phyloP scores from a whole-genome alignment of 1,284 basidiomycete species.

The Pseudozyma sp. region DNA sequence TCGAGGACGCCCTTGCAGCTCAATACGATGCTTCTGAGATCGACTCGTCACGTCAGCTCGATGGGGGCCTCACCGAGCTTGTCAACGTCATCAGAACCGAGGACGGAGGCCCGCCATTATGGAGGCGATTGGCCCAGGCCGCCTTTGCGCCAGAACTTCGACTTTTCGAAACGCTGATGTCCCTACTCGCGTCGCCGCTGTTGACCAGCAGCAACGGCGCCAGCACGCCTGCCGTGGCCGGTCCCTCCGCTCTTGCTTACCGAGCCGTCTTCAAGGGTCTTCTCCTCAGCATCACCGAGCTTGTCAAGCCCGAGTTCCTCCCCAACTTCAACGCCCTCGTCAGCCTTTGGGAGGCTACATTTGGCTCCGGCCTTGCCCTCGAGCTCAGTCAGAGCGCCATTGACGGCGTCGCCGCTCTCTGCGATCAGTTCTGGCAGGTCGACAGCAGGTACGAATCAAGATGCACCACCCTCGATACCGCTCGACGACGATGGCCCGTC shows the following conservation, averaged over 20 bases:
- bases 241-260: conserved; percentile 83
- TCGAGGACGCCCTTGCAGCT: conserved; percentile 61
- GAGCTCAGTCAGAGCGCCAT: conserved; percentile 43
- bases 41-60: conserved; percentile 44
- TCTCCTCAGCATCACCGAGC: conserved; percentile 77
- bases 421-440: conserved; percentile 80
- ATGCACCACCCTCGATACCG: conserved; percentile 81
- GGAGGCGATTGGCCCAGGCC: conserved; percentile 67
- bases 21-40: conserved; percentile 44
- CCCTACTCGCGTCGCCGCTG: conserved; percentile 64
- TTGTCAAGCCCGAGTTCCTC: conserved; percentile 76
- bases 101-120: conserved; percentile 64
- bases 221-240: conserved; percentile 73
- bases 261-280: conserved; percentile 83
- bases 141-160: conserved; percentile 66
- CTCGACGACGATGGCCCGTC: conserved; percentile 82
- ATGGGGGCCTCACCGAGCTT: conserved; percentile 17
- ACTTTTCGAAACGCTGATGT: conserved; percentile 62
- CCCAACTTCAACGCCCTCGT: conserved; percentile 76
- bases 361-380: conserved; percentile 72
- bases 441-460: conserved; percentile 75
- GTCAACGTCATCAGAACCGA: conserved; percentile 45
- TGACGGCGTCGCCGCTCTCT: conserved; percentile 78
- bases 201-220: conserved; percentile 55
- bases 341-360: conserved; percentile 82